Evolutionary conservation across 495 filamentous ascomycete species (phyloP).

Genomic region (Astrothelium macrocarpum): DNA sequence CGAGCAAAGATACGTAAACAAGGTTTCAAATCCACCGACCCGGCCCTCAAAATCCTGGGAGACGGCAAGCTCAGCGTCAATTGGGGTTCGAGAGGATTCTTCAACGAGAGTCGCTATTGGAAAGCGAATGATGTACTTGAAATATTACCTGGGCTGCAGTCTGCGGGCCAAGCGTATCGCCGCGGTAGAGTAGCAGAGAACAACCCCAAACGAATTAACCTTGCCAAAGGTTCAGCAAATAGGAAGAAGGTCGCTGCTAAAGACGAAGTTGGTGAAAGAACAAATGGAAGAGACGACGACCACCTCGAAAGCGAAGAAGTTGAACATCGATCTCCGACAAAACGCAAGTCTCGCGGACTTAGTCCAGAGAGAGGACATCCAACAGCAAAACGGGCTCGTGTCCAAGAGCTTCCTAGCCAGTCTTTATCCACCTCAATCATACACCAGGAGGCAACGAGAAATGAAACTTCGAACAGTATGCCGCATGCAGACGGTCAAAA

Average conservation of each 20-base stretch:
- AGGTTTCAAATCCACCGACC: not conserved
- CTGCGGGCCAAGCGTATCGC: not conserved
- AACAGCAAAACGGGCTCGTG: not conserved
- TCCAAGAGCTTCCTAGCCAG: not conserved
- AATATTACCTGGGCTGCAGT: not conserved
- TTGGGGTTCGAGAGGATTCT: not conserved
- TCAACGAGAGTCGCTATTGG: not conserved
- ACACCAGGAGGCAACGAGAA: not conserved
- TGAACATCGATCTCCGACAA: not conserved
- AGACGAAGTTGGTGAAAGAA: not conserved
- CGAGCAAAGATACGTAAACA: conserved; percentile 3
- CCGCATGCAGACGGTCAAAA: not conserved
- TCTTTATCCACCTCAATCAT: too few species aligned
- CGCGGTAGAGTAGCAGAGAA: conserved; percentile 1
- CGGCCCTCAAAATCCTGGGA: not conserved
- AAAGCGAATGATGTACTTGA: not conserved
- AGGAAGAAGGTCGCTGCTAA: not conserved
- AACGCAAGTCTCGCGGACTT: not conserved
- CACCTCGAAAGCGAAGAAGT: not conserved
- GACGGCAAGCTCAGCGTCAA: not conserved
- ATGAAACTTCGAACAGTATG: not conserved
- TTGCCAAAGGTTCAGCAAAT: conserved; percentile 12
- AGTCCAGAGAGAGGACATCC: not conserved
- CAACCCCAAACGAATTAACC: conserved; percentile 21
- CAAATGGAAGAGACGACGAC: not conserved